A percentile compares a stretch with the other conserved stretches of the same genome.
Conservation (phyloP, 2,329 filamentous ascomycete genomes). For the Clarireedia hainanense region DNA sequence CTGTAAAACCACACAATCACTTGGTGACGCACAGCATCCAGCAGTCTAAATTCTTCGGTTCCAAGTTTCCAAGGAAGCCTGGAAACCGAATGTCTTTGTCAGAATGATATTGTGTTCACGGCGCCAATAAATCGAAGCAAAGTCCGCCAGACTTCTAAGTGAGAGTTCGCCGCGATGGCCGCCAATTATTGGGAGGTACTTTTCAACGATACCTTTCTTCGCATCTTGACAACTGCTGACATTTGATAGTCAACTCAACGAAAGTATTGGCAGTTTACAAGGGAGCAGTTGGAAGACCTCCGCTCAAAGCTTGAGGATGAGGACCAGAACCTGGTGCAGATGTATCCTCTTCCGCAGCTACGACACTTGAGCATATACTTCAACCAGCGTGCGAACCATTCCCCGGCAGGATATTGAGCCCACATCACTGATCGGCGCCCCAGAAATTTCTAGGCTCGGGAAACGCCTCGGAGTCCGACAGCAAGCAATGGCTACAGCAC, state of each 20-base stretch:
- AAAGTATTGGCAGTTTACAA: conserved; percentile 83
- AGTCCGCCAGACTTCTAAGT: neutral
- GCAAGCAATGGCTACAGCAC: conserved; percentile 87
- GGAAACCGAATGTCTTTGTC: neutral
- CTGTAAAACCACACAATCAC: neutral
- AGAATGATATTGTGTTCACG: neutral
- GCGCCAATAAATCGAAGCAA: neutral
- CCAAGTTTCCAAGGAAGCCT: neutral
- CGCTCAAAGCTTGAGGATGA: conserved; percentile 71
- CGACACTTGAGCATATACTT: conserved; percentile 87
- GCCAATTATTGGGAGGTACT: conserved; percentile 15
- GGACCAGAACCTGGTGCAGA: conserved; percentile 64
- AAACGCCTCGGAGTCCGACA: conserved; percentile 81
- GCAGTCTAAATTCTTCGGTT: neutral
- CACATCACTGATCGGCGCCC: neutral
- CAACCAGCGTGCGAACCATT: conserved; percentile 61
- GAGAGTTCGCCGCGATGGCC: conserved; percentile 5
- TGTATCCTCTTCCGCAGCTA: conserved; percentile 74
- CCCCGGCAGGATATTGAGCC: neutral
- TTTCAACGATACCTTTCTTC: neutral
- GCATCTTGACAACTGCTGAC: neutral
- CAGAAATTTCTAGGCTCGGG: conserved; percentile 74
- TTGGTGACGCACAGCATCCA: neutral
- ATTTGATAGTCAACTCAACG: conserved; percentile 67
- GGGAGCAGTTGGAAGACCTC: conserved; percentile 67